These are phyloP conservation scores for Nemania sp. DNA, from an alignment of 2,329 filamentous ascomycete species.

Conservation along the genomic window DNA sequence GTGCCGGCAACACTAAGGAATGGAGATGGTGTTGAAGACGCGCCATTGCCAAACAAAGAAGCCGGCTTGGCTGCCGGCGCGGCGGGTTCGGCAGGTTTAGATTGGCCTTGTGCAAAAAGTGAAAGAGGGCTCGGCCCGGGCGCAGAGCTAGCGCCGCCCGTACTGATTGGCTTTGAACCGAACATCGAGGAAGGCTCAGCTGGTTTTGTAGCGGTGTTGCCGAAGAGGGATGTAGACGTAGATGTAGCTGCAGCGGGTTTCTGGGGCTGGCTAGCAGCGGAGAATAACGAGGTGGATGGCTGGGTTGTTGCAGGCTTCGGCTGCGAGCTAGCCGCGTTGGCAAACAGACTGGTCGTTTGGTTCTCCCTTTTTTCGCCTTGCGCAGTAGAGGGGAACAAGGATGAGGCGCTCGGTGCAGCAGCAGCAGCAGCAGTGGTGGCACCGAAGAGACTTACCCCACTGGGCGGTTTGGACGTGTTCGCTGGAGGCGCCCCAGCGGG, in stretches of 20 bases:
- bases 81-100: slow-evolving; percentile 44
- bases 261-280: slow-evolving; percentile 36
- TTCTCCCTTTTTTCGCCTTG: slow-evolving; percentile 49
- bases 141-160: slow-evolving; percentile 35
- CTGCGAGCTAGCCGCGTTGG: slow-evolving; percentile 37
- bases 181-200: slow-evolving; percentile 42
- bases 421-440: slow-evolving; percentile 36
- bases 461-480: slow-evolving; percentile 51
- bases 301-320: slow-evolving; percentile 49
- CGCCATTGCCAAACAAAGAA: slow-evolving; percentile 43
- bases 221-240: slow-evolving; percentile 40
- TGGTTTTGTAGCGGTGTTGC: slow-evolving; percentile 45
- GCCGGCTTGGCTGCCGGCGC: slow-evolving; percentile 39
- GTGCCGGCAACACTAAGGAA: slow-evolving; percentile 38
- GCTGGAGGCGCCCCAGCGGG: slow-evolving; percentile 67
- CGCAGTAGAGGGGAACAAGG: slow-evolving; percentile 57
- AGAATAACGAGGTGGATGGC: slow-evolving; percentile 42
- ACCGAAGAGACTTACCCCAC: slow-evolving; percentile 45
- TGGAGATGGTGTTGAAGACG: slow-evolving; percentile 38
- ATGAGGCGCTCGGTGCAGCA: slow-evolving; percentile 39
- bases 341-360: slow-evolving; percentile 41
- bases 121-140: slow-evolving; percentile 37
- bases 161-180: slow-evolving; percentile 42
- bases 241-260: slow-evolving; percentile 33
- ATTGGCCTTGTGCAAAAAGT: slow-evolving; percentile 36